Evolutionary conservation across 148 eudicot genomes (phyloP), one percentile per base, ranked within the genome.

Genomic region (Euryodendron excelsum): DNA sequence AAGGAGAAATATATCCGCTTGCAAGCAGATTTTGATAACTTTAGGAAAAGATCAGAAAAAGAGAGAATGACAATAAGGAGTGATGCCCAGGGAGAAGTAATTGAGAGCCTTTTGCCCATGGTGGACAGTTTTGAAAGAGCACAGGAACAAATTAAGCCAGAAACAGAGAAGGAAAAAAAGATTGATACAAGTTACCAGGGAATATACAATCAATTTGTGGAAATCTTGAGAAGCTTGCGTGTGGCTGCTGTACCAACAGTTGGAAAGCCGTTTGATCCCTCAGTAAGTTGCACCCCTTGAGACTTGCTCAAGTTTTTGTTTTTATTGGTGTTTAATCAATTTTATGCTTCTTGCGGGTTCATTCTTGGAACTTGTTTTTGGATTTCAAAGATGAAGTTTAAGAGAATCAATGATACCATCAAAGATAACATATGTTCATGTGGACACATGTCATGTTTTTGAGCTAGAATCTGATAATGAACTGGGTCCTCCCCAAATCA

Each of bases 181-280:
- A 96, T 93, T 63, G 93, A 93, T 80, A 81, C 94, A 55, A 93
- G 99, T 82, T 96, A 93, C 79, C 99, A 93, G 83, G 99, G 99
- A 14, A 93, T 96, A 60, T 96, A 96, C 78, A 96, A 96, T 89
- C 98, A 93, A 78, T 91, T 96, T 85, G 98, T 96, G n/a, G 99
- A 96, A 78, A 87, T 89, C 47, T 89, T 93, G 98, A 89, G 90
- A 84, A 91, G 94, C 79, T 89, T 96, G 82, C 85, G 77, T 6
- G 97, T 96, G 48, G 80, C 94, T 76, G 90, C 80, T 53, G 85
- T 96, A 39, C 88, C 92, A 37, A 90, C 98, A 9, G 92, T 93
- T 47, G 98, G 99, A 76, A 96, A 90, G 88, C 94, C 94, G 69
- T 96, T 96, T 80, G 97, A 96, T 90, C 98, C 99, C 62, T 69